These are phyloP conservation scores for Chlorella sp. DNA, from an alignment of 139 green algal genomes.

Conservation along the genomic window DNA sequence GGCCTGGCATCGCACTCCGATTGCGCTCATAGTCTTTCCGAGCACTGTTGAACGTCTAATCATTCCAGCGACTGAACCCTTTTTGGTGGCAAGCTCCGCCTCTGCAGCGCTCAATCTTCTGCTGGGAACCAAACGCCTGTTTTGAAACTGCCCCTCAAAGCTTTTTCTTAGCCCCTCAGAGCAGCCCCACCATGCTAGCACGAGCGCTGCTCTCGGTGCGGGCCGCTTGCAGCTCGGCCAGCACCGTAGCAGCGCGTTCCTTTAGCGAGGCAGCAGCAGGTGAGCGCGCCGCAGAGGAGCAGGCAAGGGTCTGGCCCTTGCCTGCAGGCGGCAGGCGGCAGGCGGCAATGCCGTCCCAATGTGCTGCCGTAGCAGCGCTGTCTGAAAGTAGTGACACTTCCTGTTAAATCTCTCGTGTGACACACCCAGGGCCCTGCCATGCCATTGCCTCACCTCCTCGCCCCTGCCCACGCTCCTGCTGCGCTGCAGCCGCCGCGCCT, in stretches of 20 bases:
- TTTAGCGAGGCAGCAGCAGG: conserved; percentile 18
- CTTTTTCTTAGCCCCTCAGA: too few species aligned
- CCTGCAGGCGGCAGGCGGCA: background rate
- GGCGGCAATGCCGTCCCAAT: too few species aligned
- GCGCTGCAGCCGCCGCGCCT: background rate
- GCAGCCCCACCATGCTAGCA: background rate
- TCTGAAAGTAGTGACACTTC: background rate
- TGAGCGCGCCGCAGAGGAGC: background rate
- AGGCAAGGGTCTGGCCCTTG: conserved; percentile 1
- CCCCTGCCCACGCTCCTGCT: background rate
- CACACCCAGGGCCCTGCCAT: too few species aligned
- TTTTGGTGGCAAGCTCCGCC: background rate
- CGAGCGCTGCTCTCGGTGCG: conserved; percentile 5
- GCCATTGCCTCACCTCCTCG: background rate
- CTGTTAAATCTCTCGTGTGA: background rate
- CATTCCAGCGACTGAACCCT: background rate
- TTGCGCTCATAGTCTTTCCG: background rate
- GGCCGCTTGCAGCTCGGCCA: conserved; percentile 1
- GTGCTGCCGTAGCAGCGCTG: background rate
- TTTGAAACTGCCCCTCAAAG: background rate
- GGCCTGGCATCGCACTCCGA: background rate
- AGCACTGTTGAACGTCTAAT: background rate
- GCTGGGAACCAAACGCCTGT: background rate
- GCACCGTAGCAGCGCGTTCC: background rate
- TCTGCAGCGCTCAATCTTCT: background rate